These are phyloP conservation scores for Pseudognaphalium luteoalbum DNA, from an alignment of 129 eudicot species.

Conservation along the genomic window DNA sequence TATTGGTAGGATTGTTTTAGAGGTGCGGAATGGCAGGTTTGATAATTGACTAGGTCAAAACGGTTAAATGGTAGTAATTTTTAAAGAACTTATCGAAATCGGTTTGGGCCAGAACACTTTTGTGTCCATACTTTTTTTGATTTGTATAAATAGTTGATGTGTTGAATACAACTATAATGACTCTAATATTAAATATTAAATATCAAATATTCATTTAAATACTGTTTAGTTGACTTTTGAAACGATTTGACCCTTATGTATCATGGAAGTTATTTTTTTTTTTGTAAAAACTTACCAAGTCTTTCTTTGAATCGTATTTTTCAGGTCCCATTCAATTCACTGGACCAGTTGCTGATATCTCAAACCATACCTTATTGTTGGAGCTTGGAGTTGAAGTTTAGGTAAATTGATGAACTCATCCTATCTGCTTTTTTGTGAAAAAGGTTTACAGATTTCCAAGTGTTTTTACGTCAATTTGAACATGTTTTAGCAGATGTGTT, in stretches of 20 bases:
- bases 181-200: no score
- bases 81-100: neutral
- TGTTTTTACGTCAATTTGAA: conserved; percentile 19
- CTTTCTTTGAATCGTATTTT: neutral
- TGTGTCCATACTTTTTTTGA: no score
- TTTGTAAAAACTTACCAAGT: neutral
- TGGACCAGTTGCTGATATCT: conserved; percentile 66
- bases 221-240: neutral
- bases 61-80: neutral
- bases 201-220: neutral
- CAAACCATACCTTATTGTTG: conserved; percentile 79
- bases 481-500: neutral
- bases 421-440: neutral
- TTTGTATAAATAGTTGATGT: no score
- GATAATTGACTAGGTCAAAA: neutral
- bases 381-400: conserved; percentile 78
- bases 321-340: conserved; percentile 91
- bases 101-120: neutral
- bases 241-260: neutral
- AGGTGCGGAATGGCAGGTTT: neutral
- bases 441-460: conserved; percentile 1
- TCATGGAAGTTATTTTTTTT: neutral
- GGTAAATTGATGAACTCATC: conserved; percentile 5
- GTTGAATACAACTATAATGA: no score
- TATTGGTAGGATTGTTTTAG: neutral